A percentile compares a stretch with the other conserved stretches of the same genome.
phyloP scores from a whole-genome alignment of 176 grass and related monocot genomes.

The Ensete ventricosum region DNA sequence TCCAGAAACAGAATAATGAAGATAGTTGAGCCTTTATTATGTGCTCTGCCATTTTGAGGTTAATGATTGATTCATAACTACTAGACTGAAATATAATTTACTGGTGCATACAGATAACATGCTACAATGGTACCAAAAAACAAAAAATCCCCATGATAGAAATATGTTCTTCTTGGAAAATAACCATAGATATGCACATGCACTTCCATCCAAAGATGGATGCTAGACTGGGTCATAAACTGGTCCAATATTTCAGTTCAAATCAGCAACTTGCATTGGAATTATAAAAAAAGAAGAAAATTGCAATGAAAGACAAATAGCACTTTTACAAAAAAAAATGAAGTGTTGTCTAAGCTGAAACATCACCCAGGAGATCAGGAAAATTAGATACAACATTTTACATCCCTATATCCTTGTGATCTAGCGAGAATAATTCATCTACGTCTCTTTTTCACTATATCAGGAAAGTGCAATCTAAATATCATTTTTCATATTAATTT shows the following conservation, averaged over 20 bases:
- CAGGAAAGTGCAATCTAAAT: background rate
- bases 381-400: too few species aligned
- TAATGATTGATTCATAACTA: background rate
- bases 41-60: background rate
- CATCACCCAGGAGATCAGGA: too few species aligned
- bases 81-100: background rate
- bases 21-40: too few species aligned
- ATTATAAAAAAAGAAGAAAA: too few species aligned
- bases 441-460: background rate
- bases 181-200: background rate
- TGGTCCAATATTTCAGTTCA: too few species aligned
- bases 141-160: background rate
- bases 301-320: too few species aligned
- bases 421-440: background rate
- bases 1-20: background rate
- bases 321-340: too few species aligned
- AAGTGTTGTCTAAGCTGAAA: too few species aligned
- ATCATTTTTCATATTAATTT: background rate
- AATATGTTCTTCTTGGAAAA: background rate
- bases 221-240: too few species aligned
- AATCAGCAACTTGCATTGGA: too few species aligned
- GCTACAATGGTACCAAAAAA: background rate
- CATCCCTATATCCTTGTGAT: too few species aligned
- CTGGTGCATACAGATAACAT: background rate
- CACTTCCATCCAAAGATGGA: too few species aligned